Evolutionary conservation across 352 stramenopile species (phyloP).

Genomic region (Poterioochromonas sp.): DNA sequence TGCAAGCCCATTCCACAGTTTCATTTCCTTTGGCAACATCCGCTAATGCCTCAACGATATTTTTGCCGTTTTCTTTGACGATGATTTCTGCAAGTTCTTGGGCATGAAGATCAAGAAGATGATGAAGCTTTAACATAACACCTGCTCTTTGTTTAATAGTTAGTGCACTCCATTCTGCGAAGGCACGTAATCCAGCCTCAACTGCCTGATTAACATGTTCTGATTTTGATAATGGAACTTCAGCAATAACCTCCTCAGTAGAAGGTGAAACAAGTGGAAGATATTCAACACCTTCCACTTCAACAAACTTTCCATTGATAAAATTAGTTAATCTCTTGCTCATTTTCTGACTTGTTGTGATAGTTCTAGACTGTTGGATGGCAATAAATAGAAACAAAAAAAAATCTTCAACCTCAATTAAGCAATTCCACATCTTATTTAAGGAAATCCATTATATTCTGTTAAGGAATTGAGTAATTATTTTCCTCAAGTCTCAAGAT

Average conservation of each 20-base stretch:
- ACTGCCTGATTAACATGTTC: slow-evolving; percentile 75
- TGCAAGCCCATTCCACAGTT: slow-evolving; percentile 92
- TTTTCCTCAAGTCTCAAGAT: too few species aligned
- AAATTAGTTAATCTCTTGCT: slow-evolving; percentile 45
- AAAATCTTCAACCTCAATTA: too few species aligned
- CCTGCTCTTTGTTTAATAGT: slow-evolving; percentile 85
- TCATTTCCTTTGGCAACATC: slow-evolving; percentile 94
- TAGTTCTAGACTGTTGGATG: too few species aligned
- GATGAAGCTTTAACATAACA: slow-evolving; percentile 92
- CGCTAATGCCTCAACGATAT: slow-evolving; percentile 87
- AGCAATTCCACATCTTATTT: too few species aligned
- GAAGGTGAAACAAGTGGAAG: slow-evolving; percentile 56
- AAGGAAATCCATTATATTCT: too few species aligned
- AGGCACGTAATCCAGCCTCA: slow-evolving; percentile 60
- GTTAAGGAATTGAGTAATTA: too few species aligned
- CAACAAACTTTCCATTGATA: slow-evolving; percentile 48
- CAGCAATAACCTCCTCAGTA: slow-evolving; percentile 60
- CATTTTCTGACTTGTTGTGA: too few species aligned
- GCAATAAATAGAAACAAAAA: too few species aligned
- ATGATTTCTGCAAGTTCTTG: slow-evolving; percentile 82
- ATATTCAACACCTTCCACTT: slow-evolving; percentile 45
- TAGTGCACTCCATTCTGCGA: slow-evolving; percentile 69
- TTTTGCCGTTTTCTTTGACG: slow-evolving; percentile 93
- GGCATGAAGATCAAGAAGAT: slow-evolving; percentile 68
- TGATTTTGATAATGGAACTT: slow-evolving; percentile 62